A percentile compares a stretch with the other conserved stretches of the same genome.
phyloP scores from a whole-genome alignment of 768 basidiomycete species.

The Lactarius pseudohatsudake region DNA sequence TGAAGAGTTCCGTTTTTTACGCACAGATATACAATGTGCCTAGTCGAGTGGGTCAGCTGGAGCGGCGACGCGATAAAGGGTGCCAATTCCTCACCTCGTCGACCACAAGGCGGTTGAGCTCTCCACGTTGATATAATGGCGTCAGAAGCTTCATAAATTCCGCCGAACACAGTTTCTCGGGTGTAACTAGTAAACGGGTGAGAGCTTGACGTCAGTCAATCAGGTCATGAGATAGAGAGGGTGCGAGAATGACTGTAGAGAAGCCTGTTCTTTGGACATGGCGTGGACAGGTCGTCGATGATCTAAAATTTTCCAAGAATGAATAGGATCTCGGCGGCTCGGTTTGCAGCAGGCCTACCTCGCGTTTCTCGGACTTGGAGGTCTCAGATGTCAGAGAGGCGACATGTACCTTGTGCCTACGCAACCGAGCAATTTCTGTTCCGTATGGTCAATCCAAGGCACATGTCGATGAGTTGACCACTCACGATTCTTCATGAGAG shows the following conservation, averaged over 20 bases:
- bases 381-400: constrained; percentile 71
- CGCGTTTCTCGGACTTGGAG: constrained; percentile 47
- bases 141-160: constrained; percentile 56
- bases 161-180: constrained; percentile 62
- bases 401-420: constrained; percentile 53
- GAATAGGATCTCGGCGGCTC: background rate
- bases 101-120: constrained; percentile 72
- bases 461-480: constrained; percentile 4
- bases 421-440: constrained; percentile 64
- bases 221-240: background rate
- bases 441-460: background rate
- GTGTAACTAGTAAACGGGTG: constrained; percentile 53
- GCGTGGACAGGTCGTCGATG: constrained; percentile 56
- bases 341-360: constrained; percentile 41
- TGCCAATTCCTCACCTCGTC: constrained; percentile 60
- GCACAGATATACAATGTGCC: constrained; percentile 84
- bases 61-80: constrained; percentile 3
- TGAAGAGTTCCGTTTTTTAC: constrained; percentile 23
- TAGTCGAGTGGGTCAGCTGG: constrained; percentile 31
- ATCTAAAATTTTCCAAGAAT: constrained; percentile 45
- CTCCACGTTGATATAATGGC: constrained; percentile 50
- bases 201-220: background rate
- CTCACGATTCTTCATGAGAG: constrained; percentile 81
- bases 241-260: constrained; percentile 61
- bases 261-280: constrained; percentile 56